Evolutionary conservation across 208 protist species (phyloP).

Genomic region (Leishmania amazonensis): DNA sequence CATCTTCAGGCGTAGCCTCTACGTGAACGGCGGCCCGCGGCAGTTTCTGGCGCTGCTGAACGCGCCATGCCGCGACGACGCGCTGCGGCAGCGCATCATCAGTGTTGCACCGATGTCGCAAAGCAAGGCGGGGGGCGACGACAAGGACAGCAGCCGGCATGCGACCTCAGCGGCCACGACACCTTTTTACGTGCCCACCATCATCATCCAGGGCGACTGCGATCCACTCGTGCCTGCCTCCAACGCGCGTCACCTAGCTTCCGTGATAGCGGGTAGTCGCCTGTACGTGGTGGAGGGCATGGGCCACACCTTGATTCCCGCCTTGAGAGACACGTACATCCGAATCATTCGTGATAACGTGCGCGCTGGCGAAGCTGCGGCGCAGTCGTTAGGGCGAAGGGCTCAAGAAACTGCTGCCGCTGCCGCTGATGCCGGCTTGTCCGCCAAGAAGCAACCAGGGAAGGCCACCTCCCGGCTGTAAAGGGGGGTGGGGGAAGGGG

Average conservation of each 20-base stretch:
- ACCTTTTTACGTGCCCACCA: constrained; percentile 51
- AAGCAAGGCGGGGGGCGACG: not conserved
- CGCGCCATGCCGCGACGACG: constrained; percentile 33
- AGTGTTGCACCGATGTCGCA: constrained; percentile 13
- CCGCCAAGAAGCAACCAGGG: not conserved
- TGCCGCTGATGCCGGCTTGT: constrained; percentile 4
- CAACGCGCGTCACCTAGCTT: constrained; percentile 50
- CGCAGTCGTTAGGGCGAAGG: constrained; percentile 5
- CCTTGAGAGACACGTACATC: constrained; percentile 25
- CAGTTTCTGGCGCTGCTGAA: constrained; percentile 68
- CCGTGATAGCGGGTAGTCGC: constrained; percentile 42
- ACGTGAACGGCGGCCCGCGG: constrained; percentile 45
- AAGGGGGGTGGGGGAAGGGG: not conserved
- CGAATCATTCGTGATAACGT: constrained; percentile 35
- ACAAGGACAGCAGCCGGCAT: not conserved
- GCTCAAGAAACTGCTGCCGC: not conserved
- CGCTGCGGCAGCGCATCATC: constrained; percentile 34
- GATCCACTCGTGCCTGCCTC: constrained; percentile 55
- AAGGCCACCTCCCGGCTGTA: constrained; percentile 29
- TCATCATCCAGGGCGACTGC: constrained; percentile 71
- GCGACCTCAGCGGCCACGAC: not conserved
- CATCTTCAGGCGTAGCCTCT: constrained; percentile 48
- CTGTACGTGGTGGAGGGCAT: constrained; percentile 52
- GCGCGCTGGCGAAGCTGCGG: constrained; percentile 21
- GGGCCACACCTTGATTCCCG: constrained; percentile 66